Percentiles rank a stretch among this genome's conserved stretches.
phyloP scores from a whole-genome alignment of 352 stramenopile genomes.

The Globisporangium orthogonon region DNA sequence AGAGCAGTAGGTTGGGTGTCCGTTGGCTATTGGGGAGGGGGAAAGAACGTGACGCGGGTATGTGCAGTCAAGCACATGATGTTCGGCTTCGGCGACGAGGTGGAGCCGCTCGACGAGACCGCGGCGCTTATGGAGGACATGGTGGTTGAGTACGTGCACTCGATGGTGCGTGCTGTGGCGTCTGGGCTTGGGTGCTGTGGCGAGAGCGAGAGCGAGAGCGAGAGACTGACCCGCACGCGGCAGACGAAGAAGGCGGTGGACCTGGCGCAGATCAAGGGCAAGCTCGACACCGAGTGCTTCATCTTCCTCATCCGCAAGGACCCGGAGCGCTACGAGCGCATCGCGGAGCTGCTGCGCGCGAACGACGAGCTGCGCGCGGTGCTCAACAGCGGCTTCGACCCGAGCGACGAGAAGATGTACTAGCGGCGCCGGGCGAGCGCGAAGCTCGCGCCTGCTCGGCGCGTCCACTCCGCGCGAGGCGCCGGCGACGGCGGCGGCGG shows the following conservation, averaged over 20 bases:
- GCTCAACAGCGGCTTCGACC: conserved; percentile 86
- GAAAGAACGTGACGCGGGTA: not conserved
- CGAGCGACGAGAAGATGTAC: conserved; percentile 86
- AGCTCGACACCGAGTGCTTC: conserved; percentile 85
- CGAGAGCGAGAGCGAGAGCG: not conserved
- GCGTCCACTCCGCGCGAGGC: not conserved
- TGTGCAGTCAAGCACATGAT: conserved; percentile 85
- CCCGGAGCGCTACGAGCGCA: conserved; percentile 72
- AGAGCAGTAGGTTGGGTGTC: conserved; percentile 48
- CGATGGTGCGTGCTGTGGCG: conserved; percentile 47
- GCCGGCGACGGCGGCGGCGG: too few relatives aligned
- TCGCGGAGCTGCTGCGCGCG: conserved; percentile 71
- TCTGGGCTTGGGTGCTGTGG: not conserved
- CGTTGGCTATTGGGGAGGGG: not conserved
- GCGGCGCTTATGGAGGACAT: conserved; percentile 83
- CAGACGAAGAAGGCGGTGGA: conserved; percentile 87
- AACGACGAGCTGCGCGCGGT: conserved; percentile 84
- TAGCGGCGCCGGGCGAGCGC: conserved; percentile 8
- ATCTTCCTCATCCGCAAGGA: conserved; percentile 88
- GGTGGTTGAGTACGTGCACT: conserved; percentile 73
- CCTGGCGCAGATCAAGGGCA: conserved; percentile 72
- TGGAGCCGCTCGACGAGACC: conserved; percentile 63
- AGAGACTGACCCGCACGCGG: not conserved
- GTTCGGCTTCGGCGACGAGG: conserved; percentile 81
- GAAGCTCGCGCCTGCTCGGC: not conserved